phyloP scores from a whole-genome alignment of 345 rosid genomes.

The thale cress (Arabidopsis thaliana) region TAIR10.1 NC_003071.7:7772501-7773000 shows the following conservation, averaged over 20 bases:
- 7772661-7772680: slow-evolving; percentile 35
- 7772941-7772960: too few relatives aligned
- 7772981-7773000: too few relatives aligned
- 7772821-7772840: not conserved
- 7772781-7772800: slow-evolving; percentile 28
- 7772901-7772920: not conserved
- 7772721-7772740: slow-evolving; percentile 38
- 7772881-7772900: not conserved
- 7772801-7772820: slow-evolving; percentile 7
- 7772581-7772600: slow-evolving; percentile 67
- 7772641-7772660: slow-evolving; percentile 33
- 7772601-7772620: slow-evolving; percentile 71
- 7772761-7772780: slow-evolving; percentile 17
- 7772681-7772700: not conserved
- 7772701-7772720: slow-evolving; percentile 38
- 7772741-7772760: slow-evolving; percentile 33
- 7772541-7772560: slow-evolving; percentile 28
- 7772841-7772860: not conserved
- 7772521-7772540: slow-evolving; percentile 34
- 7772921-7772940: too few relatives aligned
- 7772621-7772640: slow-evolving; percentile 55
- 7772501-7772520: slow-evolving; percentile 37
- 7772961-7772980: too few relatives aligned
- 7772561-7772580: slow-evolving; percentile 32
- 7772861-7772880: not conserved